Conservation (phyloP, 2,329 filamentous ascomycete species). For the Xylaria sp. region DNA sequence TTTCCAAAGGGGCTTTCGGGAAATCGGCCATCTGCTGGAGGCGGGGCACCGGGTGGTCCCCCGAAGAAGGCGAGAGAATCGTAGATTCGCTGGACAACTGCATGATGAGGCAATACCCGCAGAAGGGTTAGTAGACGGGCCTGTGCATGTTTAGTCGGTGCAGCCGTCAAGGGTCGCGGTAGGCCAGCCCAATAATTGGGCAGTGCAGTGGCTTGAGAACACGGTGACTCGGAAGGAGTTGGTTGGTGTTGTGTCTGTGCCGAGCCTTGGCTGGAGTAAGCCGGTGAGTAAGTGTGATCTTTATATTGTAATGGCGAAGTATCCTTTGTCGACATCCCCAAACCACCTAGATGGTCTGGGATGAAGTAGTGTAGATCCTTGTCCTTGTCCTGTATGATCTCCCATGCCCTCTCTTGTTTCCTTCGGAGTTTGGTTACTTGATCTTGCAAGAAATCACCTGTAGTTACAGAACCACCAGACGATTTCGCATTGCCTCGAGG, state of each 20-base stretch:
- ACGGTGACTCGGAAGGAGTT: neutral
- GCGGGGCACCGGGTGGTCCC: constrained; percentile 65
- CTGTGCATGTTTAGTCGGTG: constrained; percentile 68
- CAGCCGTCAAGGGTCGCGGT: constrained; percentile 53
- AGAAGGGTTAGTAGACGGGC: constrained; percentile 68
- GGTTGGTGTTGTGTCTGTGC: neutral
- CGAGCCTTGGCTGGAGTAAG: neutral
- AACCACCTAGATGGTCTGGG: neutral
- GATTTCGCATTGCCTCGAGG: neutral
- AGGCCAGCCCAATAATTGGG: neutral
- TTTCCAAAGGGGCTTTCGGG: constrained; percentile 67
- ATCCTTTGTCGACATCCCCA: neutral
- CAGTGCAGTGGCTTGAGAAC: neutral
- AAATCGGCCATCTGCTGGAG: constrained; percentile 61
- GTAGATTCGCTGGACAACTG: constrained; percentile 71
- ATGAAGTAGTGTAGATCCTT: neutral
- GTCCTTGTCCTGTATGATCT: constrained; percentile 31
- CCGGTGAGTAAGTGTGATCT: neutral
- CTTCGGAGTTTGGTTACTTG: constrained; percentile 12
- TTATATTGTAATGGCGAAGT: too few relatives aligned
- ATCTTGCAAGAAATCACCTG: constrained; percentile 15
- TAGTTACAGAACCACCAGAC: neutral
- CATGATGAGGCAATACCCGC: constrained; percentile 64
- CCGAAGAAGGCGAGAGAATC: constrained; percentile 73
- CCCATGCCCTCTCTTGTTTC: constrained; percentile 24